phyloP scores from a whole-genome alignment of 768 basidiomycete species.

The Lentinula sp. region DNA sequence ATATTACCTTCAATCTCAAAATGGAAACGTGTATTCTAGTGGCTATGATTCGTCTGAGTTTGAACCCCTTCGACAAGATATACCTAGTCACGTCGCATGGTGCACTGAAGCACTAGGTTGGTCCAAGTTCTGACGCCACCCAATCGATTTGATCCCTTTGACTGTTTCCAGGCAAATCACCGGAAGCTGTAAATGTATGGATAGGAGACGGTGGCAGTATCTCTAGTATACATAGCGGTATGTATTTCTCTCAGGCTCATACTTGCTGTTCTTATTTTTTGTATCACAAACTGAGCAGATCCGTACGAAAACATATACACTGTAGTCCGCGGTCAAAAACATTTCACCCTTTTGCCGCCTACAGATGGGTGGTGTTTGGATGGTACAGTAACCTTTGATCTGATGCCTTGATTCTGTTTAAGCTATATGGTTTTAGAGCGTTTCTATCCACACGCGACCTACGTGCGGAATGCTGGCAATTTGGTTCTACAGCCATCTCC shows the following conservation, averaged over 20 bases:
- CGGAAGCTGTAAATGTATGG: constrained; percentile 94
- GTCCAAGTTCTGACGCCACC: constrained; percentile 11
- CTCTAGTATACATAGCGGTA: constrained; percentile 86
- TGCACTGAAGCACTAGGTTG: constrained; percentile 75
- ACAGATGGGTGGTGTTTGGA: constrained; percentile 81
- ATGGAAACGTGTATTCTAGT: constrained; percentile 74
- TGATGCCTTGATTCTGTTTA: background rate
- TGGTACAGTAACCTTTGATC: constrained; percentile 40
- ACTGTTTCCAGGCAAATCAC: constrained; percentile 38
- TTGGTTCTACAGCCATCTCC: constrained; percentile 26
- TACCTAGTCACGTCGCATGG: constrained; percentile 66
- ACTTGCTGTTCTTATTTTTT: background rate
- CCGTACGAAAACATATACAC: constrained; percentile 94
- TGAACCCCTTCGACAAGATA: constrained; percentile 51
- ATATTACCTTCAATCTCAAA: constrained; percentile 86
- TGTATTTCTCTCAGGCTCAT: background rate
- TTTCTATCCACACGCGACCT: constrained; percentile 62
- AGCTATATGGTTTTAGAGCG: constrained; percentile 34
- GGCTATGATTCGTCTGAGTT: constrained; percentile 52
- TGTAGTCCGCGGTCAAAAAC: constrained; percentile 78
- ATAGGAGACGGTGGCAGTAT: constrained; percentile 73
- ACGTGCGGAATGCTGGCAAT: constrained; percentile 34
- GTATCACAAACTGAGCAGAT: constrained; percentile 31
- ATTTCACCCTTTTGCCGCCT: constrained; percentile 83
- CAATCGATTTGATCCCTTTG: background rate